Percentiles rank a stretch among this genome's conserved stretches.
phyloP scores from a whole-genome alignment of 75 land plant species.

The Pinus taeda region DNA sequence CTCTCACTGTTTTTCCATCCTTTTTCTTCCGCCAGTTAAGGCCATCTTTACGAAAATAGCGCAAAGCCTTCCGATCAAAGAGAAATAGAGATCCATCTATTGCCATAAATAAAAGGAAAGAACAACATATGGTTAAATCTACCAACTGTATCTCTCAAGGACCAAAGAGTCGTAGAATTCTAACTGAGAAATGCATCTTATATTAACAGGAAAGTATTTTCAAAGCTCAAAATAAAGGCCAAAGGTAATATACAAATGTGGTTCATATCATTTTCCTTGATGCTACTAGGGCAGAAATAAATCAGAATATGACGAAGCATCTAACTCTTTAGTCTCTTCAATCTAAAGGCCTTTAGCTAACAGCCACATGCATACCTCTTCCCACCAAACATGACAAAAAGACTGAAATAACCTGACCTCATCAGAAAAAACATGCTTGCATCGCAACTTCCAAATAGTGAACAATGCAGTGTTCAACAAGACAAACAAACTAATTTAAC shows the following conservation, averaged over 20 bases:
- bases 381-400: too few species aligned
- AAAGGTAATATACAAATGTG: too few species aligned
- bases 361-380: too few species aligned
- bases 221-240: too few species aligned
- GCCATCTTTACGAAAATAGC: conserved; percentile 94
- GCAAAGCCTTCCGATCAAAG: conserved; percentile 85
- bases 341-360: too few species aligned
- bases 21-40: conserved; percentile 93
- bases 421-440: too few species aligned
- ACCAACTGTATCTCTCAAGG: neutral
- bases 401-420: too few species aligned
- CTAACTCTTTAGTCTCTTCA: too few species aligned
- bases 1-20: conserved; percentile 92
- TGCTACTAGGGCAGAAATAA: neutral
- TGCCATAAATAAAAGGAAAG: neutral
- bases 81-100: conserved; percentile 88
- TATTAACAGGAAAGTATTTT: too few species aligned
- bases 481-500: neutral
- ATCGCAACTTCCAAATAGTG: too few species aligned
- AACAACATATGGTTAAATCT: neutral
- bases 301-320: neutral
- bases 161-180: neutral
- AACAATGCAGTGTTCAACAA: too few species aligned
- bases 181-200: too few species aligned
- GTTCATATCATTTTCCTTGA: neutral